Percentiles rank a stretch among this genome's conserved stretches.
Conservation (phyloP, 2,329 filamentous ascomycete species). For the Coniochaeta hoffmannii region DNA sequence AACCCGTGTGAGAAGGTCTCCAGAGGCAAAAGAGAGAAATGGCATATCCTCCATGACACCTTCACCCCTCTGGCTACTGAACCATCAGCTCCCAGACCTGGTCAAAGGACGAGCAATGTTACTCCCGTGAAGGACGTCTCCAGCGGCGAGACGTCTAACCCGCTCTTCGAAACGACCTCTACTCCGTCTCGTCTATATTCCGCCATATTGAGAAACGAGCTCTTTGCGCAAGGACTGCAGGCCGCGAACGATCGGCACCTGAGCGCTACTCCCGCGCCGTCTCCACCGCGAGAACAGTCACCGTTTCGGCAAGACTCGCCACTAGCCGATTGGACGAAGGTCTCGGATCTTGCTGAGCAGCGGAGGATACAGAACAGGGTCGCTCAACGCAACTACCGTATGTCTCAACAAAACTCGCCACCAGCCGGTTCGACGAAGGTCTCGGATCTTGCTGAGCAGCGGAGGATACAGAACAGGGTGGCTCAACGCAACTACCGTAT, state of each 20-base stretch:
- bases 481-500: constrained; percentile 94
- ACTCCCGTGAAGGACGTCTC: too few species aligned
- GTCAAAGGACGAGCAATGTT: too few species aligned
- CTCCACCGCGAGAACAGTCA: not conserved
- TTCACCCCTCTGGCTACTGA: too few species aligned
- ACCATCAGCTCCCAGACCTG: too few species aligned
- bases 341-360: constrained; percentile 91
- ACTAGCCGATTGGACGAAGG: constrained; percentile 88
- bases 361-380: constrained; percentile 95
- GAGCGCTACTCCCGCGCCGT: not conserved
- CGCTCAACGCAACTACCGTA: constrained; percentile 95
- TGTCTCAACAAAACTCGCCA: too few species aligned
- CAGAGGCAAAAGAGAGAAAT: too few species aligned
- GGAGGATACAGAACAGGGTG: constrained; percentile 95
- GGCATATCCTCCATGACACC: too few species aligned
- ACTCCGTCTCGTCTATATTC: too few species aligned
- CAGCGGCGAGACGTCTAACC: too few species aligned
- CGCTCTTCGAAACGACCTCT: too few species aligned
- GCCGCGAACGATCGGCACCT: not conserved
- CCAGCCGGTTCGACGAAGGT: constrained; percentile 99
- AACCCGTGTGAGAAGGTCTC: too few species aligned
- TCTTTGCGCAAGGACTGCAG: not conserved
- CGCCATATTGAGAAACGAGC: not conserved
- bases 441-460: constrained; percentile 87
- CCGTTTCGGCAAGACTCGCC: not conserved